These are phyloP conservation scores for Erodium texanum DNA, from an alignment of 441 rosid species.

Conservation along the genomic window DNA sequence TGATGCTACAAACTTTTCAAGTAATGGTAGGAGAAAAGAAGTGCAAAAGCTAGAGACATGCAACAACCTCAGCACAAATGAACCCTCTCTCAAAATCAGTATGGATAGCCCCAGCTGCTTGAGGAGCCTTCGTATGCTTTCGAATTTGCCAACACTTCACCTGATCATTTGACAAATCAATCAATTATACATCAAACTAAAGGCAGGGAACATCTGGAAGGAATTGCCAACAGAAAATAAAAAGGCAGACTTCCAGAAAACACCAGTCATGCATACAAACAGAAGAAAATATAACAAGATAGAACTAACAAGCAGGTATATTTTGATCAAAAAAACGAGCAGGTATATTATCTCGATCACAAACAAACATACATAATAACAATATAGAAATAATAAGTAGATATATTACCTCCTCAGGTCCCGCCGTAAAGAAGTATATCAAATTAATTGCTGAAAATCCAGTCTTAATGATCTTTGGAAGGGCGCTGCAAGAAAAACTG, in stretches of 20 bases:
- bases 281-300: too few species aligned
- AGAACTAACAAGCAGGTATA: too few species aligned
- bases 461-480: conserved; percentile 93
- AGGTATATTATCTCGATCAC: not conserved
- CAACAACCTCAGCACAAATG: conserved; percentile 90
- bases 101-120: conserved; percentile 96
- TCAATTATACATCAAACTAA: not conserved
- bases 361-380: conserved; percentile 5
- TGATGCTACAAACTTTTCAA: not conserved
- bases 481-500: conserved; percentile 50
- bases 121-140: conserved; percentile 89
- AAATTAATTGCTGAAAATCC: conserved; percentile 94
- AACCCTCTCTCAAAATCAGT: conserved; percentile 93
- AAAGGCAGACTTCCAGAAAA: not conserved
- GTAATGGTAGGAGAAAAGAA: conserved; percentile 13
- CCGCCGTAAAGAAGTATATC: conserved; percentile 95
- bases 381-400: conserved; percentile 3
- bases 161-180: conserved; percentile 28
- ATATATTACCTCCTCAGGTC: conserved; percentile 80
- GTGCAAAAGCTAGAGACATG: conserved; percentile 6
- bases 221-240: not conserved
- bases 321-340: too few species aligned
- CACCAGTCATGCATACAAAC: not conserved
- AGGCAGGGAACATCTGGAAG: not conserved
- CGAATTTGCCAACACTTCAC: conserved; percentile 99